Conservation (phyloP, 345 rosid species). For the Punica granatum region DNA sequence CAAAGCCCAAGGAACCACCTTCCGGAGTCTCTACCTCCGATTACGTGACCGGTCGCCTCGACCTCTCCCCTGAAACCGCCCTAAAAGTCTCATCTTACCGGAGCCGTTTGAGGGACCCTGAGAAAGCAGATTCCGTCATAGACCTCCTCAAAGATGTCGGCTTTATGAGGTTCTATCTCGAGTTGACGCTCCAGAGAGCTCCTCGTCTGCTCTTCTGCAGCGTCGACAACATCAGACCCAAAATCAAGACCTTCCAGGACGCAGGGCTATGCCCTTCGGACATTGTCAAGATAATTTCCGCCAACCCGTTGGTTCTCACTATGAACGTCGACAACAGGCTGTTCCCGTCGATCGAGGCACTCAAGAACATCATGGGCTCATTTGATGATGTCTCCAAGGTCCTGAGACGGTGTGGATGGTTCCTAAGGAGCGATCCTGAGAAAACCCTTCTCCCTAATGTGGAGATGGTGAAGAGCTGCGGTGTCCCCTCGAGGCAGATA, state of each 20-base stretch:
- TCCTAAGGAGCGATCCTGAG: not conserved
- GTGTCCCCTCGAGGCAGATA: not conserved
- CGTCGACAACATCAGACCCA: not conserved
- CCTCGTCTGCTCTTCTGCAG: not conserved
- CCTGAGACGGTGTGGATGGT: not conserved
- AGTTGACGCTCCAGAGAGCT: not conserved
- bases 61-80: not conserved
- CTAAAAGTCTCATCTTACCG: not conserved
- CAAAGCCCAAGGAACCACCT: not conserved
- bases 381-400: not conserved
- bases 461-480: not conserved
- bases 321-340: not conserved
- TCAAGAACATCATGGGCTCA: not conserved
- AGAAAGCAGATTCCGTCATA: not conserved
- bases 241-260: not conserved
- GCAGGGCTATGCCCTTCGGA: not conserved
- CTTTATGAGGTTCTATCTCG: not conserved
- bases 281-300: not conserved
- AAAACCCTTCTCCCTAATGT: not conserved
- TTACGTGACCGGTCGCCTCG: not conserved
- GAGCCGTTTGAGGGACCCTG: not conserved
- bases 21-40: not conserved
- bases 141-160: slow-evolving; percentile 2
- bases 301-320: not conserved
- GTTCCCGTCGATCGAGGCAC: too few species aligned